phyloP scores from a whole-genome alignment of 495 filamentous ascomycete genomes.

The Penicillium parvum region DNA sequence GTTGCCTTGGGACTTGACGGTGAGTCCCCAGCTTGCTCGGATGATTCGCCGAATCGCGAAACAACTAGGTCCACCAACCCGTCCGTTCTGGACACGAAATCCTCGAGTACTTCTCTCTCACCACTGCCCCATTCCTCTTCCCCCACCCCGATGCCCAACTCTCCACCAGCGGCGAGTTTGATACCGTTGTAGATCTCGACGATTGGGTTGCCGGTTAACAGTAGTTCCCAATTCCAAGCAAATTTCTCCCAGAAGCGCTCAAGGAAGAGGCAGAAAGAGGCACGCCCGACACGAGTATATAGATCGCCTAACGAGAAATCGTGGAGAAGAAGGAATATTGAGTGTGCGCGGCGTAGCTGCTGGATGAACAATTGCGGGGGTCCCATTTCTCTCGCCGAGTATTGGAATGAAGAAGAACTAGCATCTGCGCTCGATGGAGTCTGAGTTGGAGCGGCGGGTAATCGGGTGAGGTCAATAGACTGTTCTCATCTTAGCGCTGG shows the following conservation, averaged over 20 bases:
- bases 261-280: slow-evolving; percentile 59
- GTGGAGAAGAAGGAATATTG: slow-evolving; percentile 84
- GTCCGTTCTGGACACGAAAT: slow-evolving; percentile 59
- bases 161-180: slow-evolving; percentile 85
- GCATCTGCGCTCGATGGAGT: slow-evolving; percentile 19
- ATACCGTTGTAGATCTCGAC: slow-evolving; percentile 74
- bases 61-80: slow-evolving; percentile 81
- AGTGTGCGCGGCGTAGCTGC: slow-evolving; percentile 78
- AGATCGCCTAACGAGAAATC: slow-evolving; percentile 61
- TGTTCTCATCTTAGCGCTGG: slow-evolving; percentile 30
- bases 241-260: slow-evolving; percentile 82
- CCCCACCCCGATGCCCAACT: slow-evolving; percentile 88
- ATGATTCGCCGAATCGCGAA: slow-evolving; percentile 68
- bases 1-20: slow-evolving; percentile 2
- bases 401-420: slow-evolving; percentile 49
- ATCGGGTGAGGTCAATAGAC: slow-evolving; percentile 71
- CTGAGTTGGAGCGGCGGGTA: slow-evolving; percentile 27
- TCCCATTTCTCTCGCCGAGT: slow-evolving; percentile 83
- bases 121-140: slow-evolving; percentile 92
- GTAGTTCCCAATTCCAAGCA: slow-evolving; percentile 78
- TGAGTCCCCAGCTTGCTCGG: slow-evolving; percentile 7
- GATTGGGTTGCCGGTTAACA: slow-evolving; percentile 83
- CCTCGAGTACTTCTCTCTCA: slow-evolving; percentile 86
- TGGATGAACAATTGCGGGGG: slow-evolving; percentile 73
- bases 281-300: slow-evolving; percentile 55